Conservation (phyloP, 192 early-diverging fungal species). For the Coemansia sp. region DNA sequence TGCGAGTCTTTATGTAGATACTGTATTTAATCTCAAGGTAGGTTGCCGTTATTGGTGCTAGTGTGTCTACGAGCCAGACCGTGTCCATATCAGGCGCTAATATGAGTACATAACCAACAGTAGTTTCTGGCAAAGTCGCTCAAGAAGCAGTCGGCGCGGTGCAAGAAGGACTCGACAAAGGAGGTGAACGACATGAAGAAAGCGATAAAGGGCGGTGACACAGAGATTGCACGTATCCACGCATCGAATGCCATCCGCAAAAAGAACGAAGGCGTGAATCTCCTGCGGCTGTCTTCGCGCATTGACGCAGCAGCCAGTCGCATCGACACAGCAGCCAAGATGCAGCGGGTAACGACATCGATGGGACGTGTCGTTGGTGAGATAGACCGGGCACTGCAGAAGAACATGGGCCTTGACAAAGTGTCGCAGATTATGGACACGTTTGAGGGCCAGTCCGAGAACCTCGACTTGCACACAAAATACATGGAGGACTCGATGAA, state of each 20-base stretch:
- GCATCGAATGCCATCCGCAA: slow-evolving; percentile 96
- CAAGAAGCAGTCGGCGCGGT: slow-evolving; percentile 79
- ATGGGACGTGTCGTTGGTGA: slow-evolving; percentile 89
- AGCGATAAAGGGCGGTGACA: slow-evolving; percentile 90
- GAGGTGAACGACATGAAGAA: slow-evolving; percentile 90
- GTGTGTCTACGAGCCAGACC: not conserved
- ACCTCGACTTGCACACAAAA: slow-evolving; percentile 94
- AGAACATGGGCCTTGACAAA: slow-evolving; percentile 92
- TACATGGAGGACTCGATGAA: slow-evolving; percentile 96
- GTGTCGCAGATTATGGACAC: slow-evolving; percentile 98
- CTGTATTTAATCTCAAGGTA: slow-evolving; percentile 35
- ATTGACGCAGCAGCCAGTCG: slow-evolving; percentile 89
- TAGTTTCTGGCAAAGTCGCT: slow-evolving; percentile 93
- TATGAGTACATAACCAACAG: not conserved
- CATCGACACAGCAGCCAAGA: slow-evolving; percentile 92
- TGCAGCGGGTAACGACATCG: slow-evolving; percentile 78
- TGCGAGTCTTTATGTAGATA: slow-evolving; percentile 17
- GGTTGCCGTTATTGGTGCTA: not conserved
- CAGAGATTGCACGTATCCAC: slow-evolving; percentile 90
- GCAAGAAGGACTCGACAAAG: slow-evolving; percentile 75
- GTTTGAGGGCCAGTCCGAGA: slow-evolving; percentile 95
- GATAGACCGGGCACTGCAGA: slow-evolving; percentile 91
- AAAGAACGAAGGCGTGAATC: slow-evolving; percentile 90
- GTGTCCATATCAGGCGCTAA: not conserved
- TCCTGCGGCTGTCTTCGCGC: slow-evolving; percentile 81